phyloP scores from a whole-genome alignment of 257 asterid genomes.

The Vinca minor region DNA sequence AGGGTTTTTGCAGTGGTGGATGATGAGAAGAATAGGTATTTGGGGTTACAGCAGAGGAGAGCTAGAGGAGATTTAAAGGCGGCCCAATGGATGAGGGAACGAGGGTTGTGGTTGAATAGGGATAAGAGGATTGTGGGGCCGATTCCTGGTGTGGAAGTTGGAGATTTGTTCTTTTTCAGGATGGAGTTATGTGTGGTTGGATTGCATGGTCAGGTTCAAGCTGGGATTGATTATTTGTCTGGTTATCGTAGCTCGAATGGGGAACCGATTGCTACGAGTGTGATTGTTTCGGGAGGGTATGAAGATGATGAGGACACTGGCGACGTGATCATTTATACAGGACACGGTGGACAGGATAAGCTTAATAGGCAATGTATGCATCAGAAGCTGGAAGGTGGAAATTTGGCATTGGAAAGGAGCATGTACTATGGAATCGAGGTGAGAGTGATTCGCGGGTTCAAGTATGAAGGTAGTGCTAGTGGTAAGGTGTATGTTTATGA shows the following conservation, averaged over 20 bases:
- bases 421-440: slow-evolving; percentile 76
- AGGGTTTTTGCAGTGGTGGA: slow-evolving; percentile 41
- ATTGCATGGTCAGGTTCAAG: slow-evolving; percentile 80
- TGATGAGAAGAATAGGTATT: slow-evolving; percentile 31
- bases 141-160: slow-evolving; percentile 62
- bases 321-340: slow-evolving; percentile 71
- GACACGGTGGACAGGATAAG: slow-evolving; percentile 96
- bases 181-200: slow-evolving; percentile 83
- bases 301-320: slow-evolving; percentile 85
- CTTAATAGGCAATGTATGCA: slow-evolving; percentile 47
- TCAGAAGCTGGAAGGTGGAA: slow-evolving; percentile 78
- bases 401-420: slow-evolving; percentile 79
- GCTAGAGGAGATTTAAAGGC: slow-evolving; percentile 66
- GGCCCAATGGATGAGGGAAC: slow-evolving; percentile 44
- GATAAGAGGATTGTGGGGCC: slow-evolving; percentile 77
- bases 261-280: slow-evolving; percentile 86
- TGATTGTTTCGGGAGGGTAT: slow-evolving; percentile 84
- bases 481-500: slow-evolving; percentile 80
- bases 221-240: slow-evolving; percentile 74
- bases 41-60: slow-evolving; percentile 20
- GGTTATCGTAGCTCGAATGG: slow-evolving; percentile 68
- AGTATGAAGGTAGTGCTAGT: slow-evolving; percentile 58
- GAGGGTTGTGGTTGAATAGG: slow-evolving; percentile 61
- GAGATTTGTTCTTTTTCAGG: slow-evolving; percentile 73
- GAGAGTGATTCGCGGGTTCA: slow-evolving; percentile 76